phyloP scores from a whole-genome alignment of 192 early-diverging fungal genomes.

The Bifiguratus adelaidae region DNA sequence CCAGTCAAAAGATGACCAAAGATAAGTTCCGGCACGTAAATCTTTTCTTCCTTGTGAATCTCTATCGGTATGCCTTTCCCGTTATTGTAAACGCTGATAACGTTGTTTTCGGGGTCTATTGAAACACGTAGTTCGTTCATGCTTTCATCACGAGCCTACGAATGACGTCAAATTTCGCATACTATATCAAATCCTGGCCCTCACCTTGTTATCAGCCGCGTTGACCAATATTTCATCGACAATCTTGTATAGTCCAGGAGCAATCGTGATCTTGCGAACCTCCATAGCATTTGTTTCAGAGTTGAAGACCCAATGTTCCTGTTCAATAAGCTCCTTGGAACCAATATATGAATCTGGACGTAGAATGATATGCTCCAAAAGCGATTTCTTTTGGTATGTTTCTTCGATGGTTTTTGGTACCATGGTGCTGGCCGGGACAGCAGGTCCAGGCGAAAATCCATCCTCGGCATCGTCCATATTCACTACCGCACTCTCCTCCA shows the following conservation, averaged over 20 bases:
- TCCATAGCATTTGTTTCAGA: slow-evolving; percentile 44
- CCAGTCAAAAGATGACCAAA: slow-evolving; percentile 96
- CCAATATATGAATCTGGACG: slow-evolving; percentile 97
- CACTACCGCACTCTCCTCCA: no score
- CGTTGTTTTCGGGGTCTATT: slow-evolving; percentile 69
- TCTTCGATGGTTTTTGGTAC: slow-evolving; percentile 53
- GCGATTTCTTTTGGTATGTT: slow-evolving; percentile 93
- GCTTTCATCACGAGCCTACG: slow-evolving; percentile 66
- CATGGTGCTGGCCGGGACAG: background rate
- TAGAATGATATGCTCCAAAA: slow-evolving; percentile 89
- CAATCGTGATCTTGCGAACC: slow-evolving; percentile 58
- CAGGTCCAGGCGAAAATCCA: no score
- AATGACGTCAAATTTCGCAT: background rate
- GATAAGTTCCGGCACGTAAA: slow-evolving; percentile 95
- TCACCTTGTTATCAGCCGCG: slow-evolving; percentile 86
- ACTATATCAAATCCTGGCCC: background rate
- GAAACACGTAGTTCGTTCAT: slow-evolving; percentile 84
- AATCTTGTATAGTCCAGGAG: slow-evolving; percentile 94
- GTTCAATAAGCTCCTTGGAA: slow-evolving; percentile 70
- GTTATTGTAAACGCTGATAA: slow-evolving; percentile 88
- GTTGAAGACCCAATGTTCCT: slow-evolving; percentile 83
- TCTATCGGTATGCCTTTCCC: slow-evolving; percentile 92
- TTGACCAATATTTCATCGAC: slow-evolving; percentile 98
- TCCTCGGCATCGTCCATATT: no score
- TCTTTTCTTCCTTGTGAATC: slow-evolving; percentile 78